Percentiles rank a stretch among this genome's conserved stretches.
Conservation (phyloP, 2,329 filamentous ascomycete genomes). For the Colletotrichum sp. region DNA sequence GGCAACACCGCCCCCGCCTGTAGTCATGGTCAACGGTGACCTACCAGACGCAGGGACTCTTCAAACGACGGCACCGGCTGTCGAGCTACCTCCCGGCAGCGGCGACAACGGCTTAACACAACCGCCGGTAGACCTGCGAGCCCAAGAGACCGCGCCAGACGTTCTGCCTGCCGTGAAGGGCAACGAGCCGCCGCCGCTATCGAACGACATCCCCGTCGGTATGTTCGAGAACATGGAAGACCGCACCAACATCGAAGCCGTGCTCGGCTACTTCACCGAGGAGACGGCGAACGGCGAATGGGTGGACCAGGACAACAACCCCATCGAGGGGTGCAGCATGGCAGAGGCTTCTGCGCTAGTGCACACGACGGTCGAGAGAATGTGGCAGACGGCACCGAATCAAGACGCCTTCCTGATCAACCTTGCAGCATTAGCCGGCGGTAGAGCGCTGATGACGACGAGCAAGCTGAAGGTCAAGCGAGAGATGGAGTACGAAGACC, state of each 20-base stretch:
- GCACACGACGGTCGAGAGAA: constrained; percentile 56
- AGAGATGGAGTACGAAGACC: constrained; percentile 44
- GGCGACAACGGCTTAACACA: not conserved
- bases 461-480: constrained; percentile 46
- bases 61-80: not conserved
- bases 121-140: not conserved
- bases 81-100: not conserved
- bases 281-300: constrained; percentile 56
- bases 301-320: constrained; percentile 52
- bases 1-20: constrained; percentile 62
- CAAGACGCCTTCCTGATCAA: constrained; percentile 65
- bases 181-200: not conserved
- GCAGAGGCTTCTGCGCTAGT: constrained; percentile 62
- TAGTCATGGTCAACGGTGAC: constrained; percentile 56
- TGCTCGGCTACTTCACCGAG: constrained; percentile 60
- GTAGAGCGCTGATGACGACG: constrained; percentile 52
- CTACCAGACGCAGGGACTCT: constrained; percentile 5
- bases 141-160: not conserved
- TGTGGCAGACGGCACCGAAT: constrained; percentile 54
- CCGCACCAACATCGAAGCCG: constrained; percentile 60
- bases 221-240: constrained; percentile 41
- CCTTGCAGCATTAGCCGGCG: constrained; percentile 61
- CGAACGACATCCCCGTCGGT: constrained; percentile 17
- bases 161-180: not conserved
- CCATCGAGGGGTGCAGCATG: constrained; percentile 46